Base-by-base conservation (phyloP, 2,329 filamentous ascomycete genomes). In the Fusarium tjaetaba region DNA sequence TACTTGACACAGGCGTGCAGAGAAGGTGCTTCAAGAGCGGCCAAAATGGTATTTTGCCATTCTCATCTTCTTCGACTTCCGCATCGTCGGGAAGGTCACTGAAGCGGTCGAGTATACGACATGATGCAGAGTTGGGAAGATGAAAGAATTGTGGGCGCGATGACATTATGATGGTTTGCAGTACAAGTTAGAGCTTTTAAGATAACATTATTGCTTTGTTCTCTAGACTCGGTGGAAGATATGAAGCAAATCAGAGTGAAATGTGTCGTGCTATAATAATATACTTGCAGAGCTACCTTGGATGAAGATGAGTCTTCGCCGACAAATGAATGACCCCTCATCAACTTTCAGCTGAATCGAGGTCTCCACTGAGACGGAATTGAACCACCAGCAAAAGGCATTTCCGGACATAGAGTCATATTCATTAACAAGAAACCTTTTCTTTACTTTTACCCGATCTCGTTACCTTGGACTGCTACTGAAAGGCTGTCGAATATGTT, bases 71-170 rank as follows among this genome's bases (percentile, higher is more conserved):
- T 15, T 77, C 67, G 11, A 75, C 66, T 9, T 51, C 32, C 11
- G 36, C 20, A 18, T 72, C 39, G 5, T 73, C 70, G 1, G 70
- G 76, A 15, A 80, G 72, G 45, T 78, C 66, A 51, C 78, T 80
- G 64, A 81, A 81, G n/a, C 79, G 78, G 61, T 81, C 80, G 20
- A 80, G 58, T 22, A 78, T 66, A 26, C 67, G 65, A 16, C 76
- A 78, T 1, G 55, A 68, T 18, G 45, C 41, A 4, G 71, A 76
- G 28, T 71, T 78, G 34, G 73, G 65, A 56, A 78, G 72, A 49
- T 73, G 30, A 26, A 78, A 78, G 7, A 39, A 49, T 14, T 58
- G 28, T 9, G 65, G 56, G 20, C 68, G 63, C 22, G 69, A 22
- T 20, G 61, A 24, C 75, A 77, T 76, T 4, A 14, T 48, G 13